Base-by-base conservation (phyloP, 495 filamentous ascomycete species). In the Xylaria longipes region DNA sequence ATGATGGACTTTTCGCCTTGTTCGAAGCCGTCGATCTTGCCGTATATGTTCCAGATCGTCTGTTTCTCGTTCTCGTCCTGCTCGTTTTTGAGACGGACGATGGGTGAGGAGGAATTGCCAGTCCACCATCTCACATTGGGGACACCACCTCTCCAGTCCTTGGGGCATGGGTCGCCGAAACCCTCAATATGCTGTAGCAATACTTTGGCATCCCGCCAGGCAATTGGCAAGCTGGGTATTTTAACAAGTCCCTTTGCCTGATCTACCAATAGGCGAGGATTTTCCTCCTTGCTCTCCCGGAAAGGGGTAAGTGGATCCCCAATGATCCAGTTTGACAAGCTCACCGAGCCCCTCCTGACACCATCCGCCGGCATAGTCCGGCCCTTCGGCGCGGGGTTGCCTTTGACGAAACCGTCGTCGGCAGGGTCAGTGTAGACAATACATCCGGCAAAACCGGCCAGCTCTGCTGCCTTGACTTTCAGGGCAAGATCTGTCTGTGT, bases 221-320 rank as follows among this genome's bases (percentile, higher is more conserved):
- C 83, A 31, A 99, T 83, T 1, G 96, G 96, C 39, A 98, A 80
- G 77, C 92, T 97, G 2, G 96, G 96, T 56, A 99, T 98, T 20
- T 91, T 88, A 43, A 90, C 85, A 25, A 98, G 84, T 2, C 89
- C 96, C 2, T 87, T 82, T 35, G 92, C 93, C 58, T 94, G 85
- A 58, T 93, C 90, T 43, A 89, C 89, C 41, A 86, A 84, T 60
- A 94, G 82, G 66, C 92, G 85, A 60, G 89, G 86, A 65, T 90
- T 84, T 9, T 87, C 87, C 41, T 91, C 87, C 31, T 88, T 92
- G 71, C 93, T 97, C 58, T 92, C 91, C 83, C 88, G 94, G 1
- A 94, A 95, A 20, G 95, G 95, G 1, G 92, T 95, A 48, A 99
- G 88, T 12, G 95, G 92, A 82, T 99, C 96, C 29, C 96, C 92